Base-by-base conservation (phyloP, 371 early-diverging fungal genomes). In the Mortierella sp. region DNA sequence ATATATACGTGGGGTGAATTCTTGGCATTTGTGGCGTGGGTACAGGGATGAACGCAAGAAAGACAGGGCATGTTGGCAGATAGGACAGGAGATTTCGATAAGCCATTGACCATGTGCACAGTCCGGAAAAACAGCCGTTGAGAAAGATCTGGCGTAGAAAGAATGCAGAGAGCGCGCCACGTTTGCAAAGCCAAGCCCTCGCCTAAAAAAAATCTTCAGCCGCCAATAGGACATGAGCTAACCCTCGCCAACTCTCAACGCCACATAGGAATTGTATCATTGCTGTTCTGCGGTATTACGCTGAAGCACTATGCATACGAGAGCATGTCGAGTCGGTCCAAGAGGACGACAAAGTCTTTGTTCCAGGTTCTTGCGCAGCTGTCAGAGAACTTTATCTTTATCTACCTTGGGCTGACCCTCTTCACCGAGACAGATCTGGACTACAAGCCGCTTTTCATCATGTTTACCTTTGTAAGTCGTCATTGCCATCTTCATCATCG, bases 321-420 rank as follows among this genome's bases (percentile, higher is more conserved):
- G 78, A 97, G 97, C 88, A 91, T 99, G 92, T 95, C 96, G 2
- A 71, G 88, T 14, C 90, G 91, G 44, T 94, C 95, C 44, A 92
- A 95, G 84, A 83, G 93, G 46, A 96, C 97, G 0, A 96, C 97
- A 43, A 95, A 95, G 83, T 95, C 95, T 77, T 91, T 98, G 89
- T 97, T 97, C 87, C 94, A 96, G 48, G 94, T 99, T n/a, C 88
- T 97, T 46, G 93, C 97, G 0, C 96, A 97, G 78, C 90, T 98
- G 27, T 94, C 96, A 0, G 99, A 99, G 81, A 97, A 97, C 82
- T 98, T 99, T 84, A 95, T 98, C 81, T 99, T 98, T 84, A 97
- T 99, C 79, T 98, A 98, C 80, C 91, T 99, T 38, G 99, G 98
- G 14, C 91, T 99, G 70, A 95, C 97, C 32, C 90, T 98, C 68